phyloP scores from a whole-genome alignment of 139 green algal species.

The Diplosphaera chodatii region DNA sequence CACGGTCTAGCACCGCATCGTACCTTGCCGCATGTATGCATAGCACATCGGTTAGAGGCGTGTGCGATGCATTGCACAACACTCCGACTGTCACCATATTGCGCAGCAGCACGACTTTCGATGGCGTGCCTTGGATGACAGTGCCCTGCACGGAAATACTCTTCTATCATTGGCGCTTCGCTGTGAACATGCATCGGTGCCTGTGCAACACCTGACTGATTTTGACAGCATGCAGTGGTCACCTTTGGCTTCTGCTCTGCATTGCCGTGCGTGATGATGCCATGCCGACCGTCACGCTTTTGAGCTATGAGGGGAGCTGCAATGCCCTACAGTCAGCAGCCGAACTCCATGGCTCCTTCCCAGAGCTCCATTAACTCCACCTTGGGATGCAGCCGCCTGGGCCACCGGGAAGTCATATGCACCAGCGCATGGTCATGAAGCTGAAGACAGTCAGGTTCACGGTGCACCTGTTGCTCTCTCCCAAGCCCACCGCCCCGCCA shows the following conservation, averaged over 20 bases:
- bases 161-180: too few relatives aligned
- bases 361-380: too few relatives aligned
- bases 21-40: too few relatives aligned
- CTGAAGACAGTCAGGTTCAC: too few relatives aligned
- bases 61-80: not conserved
- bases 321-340: conserved; percentile 68
- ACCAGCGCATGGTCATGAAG: too few relatives aligned
- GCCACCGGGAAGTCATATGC: too few relatives aligned
- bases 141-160: conserved; percentile 12
- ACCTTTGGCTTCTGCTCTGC: conserved; percentile 10
- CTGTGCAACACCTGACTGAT: not conserved
- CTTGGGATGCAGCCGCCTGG: too few relatives aligned
- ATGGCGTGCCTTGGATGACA: conserved; percentile 27
- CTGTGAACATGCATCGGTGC: too few relatives aligned
- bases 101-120: conserved; percentile 52
- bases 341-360: too few relatives aligned
- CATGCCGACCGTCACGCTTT: conserved; percentile 46
- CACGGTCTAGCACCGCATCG: too few relatives aligned
- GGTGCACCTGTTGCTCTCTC: conserved; percentile 23
- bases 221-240: not conserved
- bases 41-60: not conserved
- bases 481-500: conserved; percentile 86
- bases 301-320: conserved; percentile 65
- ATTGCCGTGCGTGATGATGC: conserved; percentile 67
- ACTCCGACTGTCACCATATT: conserved; percentile 58